Evolutionary conservation across 345 rosid genomes (phyloP), one percentile per base, ranked within the genome.

Genomic region (Aethionema arabicum): DNA sequence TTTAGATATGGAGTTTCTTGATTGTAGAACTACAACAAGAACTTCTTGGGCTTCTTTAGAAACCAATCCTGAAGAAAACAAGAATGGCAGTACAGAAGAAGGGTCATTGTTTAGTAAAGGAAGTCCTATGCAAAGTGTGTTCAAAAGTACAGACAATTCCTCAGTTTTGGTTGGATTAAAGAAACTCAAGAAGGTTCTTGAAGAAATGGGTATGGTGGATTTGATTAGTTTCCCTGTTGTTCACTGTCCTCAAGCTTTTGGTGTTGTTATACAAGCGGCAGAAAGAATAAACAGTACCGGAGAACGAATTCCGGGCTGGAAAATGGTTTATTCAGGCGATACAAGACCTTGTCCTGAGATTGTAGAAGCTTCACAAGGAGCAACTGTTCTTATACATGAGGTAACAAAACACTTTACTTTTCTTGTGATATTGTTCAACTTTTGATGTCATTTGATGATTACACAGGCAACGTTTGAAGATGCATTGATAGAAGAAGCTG

Each of bases 381-480:
- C 97, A 37, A 89, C 97, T 4, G 74, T 89, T 67, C 98, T 92
- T 30, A 82, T 92, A 78, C 93, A 92, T 6, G 96, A 92, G 96
- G 98, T 73, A 78, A 79, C 69, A 72, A 14, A 56, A 31, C 62
- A 43, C 8, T 33, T 36, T 0, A 43, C 36, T 50, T 33, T 21
- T 32, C 8, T 52, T 3, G 38, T 43, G 2, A 29, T 45, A 41
- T 54, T 58, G 21, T 55, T 21, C 6, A 6, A 32, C 11, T 44
- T 42, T 41, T 32, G 2, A 40, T 8, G 4, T 30, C 32, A 3
- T 8, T 30, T 29, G 49, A 7, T 11, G 14, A 8, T 72, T 60
- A 65, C n/a, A n/a, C 82, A 91, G 98, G 98, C 98, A 0, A 92
- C 98, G 3, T 92, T 92, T 64, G 98, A 92, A 78, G 98, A 89